phyloP scores from a whole-genome alignment of 2,329 filamentous ascomycete genomes.

The Microdochium nivale region DNA sequence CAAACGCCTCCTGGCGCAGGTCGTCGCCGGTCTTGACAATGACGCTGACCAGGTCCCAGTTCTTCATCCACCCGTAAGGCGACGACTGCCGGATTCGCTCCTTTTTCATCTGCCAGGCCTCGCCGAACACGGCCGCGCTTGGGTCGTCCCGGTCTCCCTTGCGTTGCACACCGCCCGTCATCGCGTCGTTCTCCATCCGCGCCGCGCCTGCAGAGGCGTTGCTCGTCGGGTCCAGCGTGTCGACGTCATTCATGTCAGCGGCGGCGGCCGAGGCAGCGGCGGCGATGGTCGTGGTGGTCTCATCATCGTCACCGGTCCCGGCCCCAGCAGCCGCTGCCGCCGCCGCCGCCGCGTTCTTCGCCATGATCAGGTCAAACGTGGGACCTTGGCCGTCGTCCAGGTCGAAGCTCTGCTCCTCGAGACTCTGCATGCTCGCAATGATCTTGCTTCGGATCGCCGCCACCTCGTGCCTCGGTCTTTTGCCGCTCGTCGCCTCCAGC shows the following conservation, averaged over 20 bases:
- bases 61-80: constrained; percentile 83
- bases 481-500: constrained; percentile 70
- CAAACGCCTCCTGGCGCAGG: constrained; percentile 76
- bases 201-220: constrained; percentile 69
- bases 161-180: constrained; percentile 73
- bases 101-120: constrained; percentile 78
- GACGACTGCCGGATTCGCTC: constrained; percentile 77
- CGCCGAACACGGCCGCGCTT: constrained; percentile 77
- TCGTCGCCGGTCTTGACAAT: constrained; percentile 84
- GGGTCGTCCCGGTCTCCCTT: constrained; percentile 79
- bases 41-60: constrained; percentile 80
- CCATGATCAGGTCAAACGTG: constrained; percentile 77
- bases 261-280: constrained; percentile 26
- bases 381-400: constrained; percentile 62
- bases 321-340: constrained; percentile 30
- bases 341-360: constrained; percentile 45
- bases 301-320: constrained; percentile 28
- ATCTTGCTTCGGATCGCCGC: constrained; percentile 79
- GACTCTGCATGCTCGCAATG: constrained; percentile 81
- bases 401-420: constrained; percentile 80
- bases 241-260: constrained; percentile 22
- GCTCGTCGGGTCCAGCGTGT: constrained; percentile 38
- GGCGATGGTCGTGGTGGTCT: constrained; percentile 30
- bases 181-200: constrained; percentile 83
- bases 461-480: constrained; percentile 71